phyloP scores from a whole-genome alignment of 2,329 filamentous ascomycete species.

The Shiraia bambusicola region DNA sequence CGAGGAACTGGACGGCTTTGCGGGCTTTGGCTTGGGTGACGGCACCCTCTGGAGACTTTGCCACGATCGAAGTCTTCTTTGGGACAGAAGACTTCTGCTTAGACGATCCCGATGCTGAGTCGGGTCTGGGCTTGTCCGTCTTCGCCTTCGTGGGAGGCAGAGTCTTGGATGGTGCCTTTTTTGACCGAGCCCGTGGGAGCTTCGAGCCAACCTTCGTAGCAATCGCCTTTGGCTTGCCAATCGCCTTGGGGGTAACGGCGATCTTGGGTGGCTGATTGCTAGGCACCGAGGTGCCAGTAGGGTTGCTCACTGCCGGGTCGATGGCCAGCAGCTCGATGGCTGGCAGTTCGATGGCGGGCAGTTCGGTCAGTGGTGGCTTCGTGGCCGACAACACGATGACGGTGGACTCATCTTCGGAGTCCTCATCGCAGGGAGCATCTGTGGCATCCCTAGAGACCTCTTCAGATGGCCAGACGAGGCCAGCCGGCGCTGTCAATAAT shows the following conservation, averaged over 20 bases:
- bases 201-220: too few relatives aligned
- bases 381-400: neutral
- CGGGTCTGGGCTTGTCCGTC: too few relatives aligned
- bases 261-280: too few relatives aligned
- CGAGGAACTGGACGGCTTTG: conserved; percentile 8
- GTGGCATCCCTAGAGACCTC: neutral
- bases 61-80: neutral
- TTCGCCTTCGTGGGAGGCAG: too few relatives aligned
- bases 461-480: neutral
- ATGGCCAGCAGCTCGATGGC: neutral
- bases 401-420: neutral
- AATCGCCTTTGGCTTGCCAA: too few relatives aligned
- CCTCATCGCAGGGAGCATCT: neutral
- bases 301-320: neutral
- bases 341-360: neutral
- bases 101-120: neutral
- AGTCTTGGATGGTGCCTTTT: too few relatives aligned
- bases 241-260: too few relatives aligned
- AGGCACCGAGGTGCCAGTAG: too few relatives aligned
- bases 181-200: too few relatives aligned
- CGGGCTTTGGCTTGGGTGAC: neutral
- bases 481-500: neutral
- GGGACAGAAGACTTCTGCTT: neutral
- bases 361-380: neutral
- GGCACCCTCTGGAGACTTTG: neutral